A percentile compares a stretch with the other conserved stretches of the same genome.
Conservation (phyloP, 345 rosid genomes). For the Iberis pinnata region DNA sequence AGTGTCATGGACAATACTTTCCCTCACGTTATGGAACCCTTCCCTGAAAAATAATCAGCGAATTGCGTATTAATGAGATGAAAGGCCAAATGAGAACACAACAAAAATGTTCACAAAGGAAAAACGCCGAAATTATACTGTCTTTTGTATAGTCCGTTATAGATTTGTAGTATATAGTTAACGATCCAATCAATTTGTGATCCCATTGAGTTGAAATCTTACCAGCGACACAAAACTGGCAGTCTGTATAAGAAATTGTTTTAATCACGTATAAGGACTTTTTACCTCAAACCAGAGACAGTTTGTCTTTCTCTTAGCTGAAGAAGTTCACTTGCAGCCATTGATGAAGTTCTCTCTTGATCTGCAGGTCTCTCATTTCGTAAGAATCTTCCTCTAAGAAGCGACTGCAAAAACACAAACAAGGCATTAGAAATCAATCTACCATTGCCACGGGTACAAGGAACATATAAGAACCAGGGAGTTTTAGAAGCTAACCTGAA, state of each 20-base stretch:
- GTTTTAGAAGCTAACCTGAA: slow-evolving; percentile 61
- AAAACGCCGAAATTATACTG: too few relatives aligned
- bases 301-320: slow-evolving; percentile 86
- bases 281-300: slow-evolving; percentile 89
- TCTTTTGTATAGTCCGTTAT: too few relatives aligned
- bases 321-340: slow-evolving; percentile 75
- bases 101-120: not conserved
- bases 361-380: slow-evolving; percentile 74
- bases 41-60: slow-evolving; percentile 43
- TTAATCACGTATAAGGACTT: too few relatives aligned
- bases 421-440: slow-evolving; percentile 20
- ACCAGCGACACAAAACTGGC: too few relatives aligned
- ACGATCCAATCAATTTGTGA: too few relatives aligned
- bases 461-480: not conserved
- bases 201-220: too few relatives aligned
- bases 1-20: slow-evolving; percentile 57
- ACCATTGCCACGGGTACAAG: not conserved
- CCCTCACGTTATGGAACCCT: slow-evolving; percentile 78
- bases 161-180: too few relatives aligned
- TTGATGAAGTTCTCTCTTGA: slow-evolving; percentile 70
- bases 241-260: too few relatives aligned
- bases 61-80: not conserved
- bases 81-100: slow-evolving; percentile 6
- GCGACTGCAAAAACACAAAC: slow-evolving; percentile 49
- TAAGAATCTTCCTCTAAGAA: slow-evolving; percentile 93